Evolutionary conservation across 1,139 yeast genomes (phyloP).

Genomic region (Diutina catenulata): DNA sequence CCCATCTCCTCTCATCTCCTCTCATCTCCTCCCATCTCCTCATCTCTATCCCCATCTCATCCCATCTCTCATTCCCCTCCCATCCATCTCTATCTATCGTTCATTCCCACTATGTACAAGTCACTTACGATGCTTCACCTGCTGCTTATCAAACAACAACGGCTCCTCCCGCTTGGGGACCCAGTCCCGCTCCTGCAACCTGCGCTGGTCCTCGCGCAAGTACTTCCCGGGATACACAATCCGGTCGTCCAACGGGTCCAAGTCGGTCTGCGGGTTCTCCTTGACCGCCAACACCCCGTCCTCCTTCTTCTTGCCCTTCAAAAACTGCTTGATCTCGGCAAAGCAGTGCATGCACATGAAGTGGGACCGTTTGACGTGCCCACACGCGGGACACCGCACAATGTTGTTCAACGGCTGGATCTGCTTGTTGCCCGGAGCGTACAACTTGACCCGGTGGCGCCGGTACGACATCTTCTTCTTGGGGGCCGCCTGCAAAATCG

Average conservation of each 20-base stretch:
- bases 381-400: slow-evolving; percentile 92
- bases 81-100: no score
- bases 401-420: slow-evolving; percentile 63
- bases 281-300: slow-evolving; percentile 13
- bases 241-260: slow-evolving; percentile 51
- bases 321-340: slow-evolving; percentile 60
- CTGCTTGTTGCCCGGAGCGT: slow-evolving; percentile 77
- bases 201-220: slow-evolving; percentile 32
- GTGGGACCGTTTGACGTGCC: slow-evolving; percentile 81
- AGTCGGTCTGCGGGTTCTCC: slow-evolving; percentile 31
- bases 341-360: slow-evolving; percentile 91
- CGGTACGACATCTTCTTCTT: slow-evolving; percentile 84
- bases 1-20: no score
- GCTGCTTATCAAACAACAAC: neutral
- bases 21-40: no score
- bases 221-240: slow-evolving; percentile 68
- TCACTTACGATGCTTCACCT: slow-evolving; percentile 1
- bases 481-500: slow-evolving; percentile 73
- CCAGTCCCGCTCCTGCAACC: slow-evolving; percentile 46
- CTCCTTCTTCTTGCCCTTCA: slow-evolving; percentile 42
- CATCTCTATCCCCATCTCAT: no score
- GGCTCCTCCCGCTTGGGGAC: slow-evolving; percentile 36
- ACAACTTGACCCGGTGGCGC: slow-evolving; percentile 72
- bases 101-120: slow-evolving; percentile 1
- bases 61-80: no score